A percentile compares a stretch with the other conserved stretches of the same genome.
These are phyloP conservation scores for Bruguiera sexangula DNA, from an alignment of 345 rosid genomes.

Conservation along the genomic window DNA sequence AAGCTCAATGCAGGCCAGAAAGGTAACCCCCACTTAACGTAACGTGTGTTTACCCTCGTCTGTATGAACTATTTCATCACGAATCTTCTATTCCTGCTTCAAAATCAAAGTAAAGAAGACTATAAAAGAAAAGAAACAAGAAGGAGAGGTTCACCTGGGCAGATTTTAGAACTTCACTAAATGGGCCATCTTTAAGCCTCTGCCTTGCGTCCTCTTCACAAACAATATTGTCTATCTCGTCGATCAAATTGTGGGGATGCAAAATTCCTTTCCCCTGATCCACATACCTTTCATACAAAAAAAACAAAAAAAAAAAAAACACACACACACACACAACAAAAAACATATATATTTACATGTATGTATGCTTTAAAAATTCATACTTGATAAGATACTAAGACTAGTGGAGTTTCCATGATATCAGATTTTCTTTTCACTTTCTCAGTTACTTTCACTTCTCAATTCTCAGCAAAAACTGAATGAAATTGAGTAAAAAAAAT, in stretches of 20 bases:
- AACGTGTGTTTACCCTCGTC: no score
- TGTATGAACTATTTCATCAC: not conserved
- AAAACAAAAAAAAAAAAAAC: not conserved
- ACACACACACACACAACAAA: no score
- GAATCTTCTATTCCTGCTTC: not conserved
- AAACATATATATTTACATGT: not conserved
- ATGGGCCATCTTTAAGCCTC: constrained; percentile 59
- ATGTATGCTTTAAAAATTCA: not conserved
- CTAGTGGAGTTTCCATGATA: not conserved
- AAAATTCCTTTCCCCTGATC: constrained; percentile 88
- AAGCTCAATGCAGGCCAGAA: no score
- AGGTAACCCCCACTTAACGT: no score
- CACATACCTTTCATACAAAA: constrained; percentile 60
- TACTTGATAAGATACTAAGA: not conserved
- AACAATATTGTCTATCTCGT: constrained; percentile 62
- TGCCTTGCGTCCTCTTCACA: constrained; percentile 50
- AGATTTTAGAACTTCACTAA: constrained; percentile 67
- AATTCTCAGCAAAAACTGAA: not conserved
- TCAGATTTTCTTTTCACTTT: not conserved
- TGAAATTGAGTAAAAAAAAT: not conserved
- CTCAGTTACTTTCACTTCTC: not conserved
- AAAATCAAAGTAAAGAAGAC: not conserved
- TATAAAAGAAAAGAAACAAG: not conserved
- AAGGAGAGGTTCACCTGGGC: constrained; percentile 50
- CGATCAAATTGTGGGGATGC: constrained; percentile 84